Evolutionary conservation across 345 rosid genomes (phyloP), one percentile per base, ranked within the genome.

Genomic region (Luvunga scandens): DNA sequence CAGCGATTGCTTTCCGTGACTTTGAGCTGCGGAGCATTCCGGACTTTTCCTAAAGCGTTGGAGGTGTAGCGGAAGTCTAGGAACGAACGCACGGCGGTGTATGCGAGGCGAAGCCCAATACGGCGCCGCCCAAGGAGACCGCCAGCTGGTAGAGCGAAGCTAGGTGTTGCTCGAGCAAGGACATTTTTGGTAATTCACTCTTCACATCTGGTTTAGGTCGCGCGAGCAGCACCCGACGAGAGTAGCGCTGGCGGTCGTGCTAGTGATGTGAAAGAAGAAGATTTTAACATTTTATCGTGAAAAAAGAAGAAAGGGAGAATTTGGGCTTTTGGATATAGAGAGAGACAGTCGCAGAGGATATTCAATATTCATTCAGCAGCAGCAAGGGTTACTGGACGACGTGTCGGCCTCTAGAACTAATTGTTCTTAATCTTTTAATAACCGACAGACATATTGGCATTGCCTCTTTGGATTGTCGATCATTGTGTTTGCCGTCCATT

Each of bases 51-150:
- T 64, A 93, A 87, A 69, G 97, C 89, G 33, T 89, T 81, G 79
- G 93, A 84, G 76, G 72, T 79, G 22, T 88, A 83, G 3, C 83
- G 81, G 80, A 79, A 85, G 59, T 85, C 85, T 72, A 86, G 31
- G 66, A 86, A 70, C 34, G 97, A 84, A 25, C 97, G 91, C 9
- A 89, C 85, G 64, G 98, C 93, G 62, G 85, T 81, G 76, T 84
- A 87, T 1, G 98, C 95, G 5, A 96, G 78, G 91, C 88, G 1
- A 82, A 82, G 9, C 99, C 98, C 65, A 96, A 84, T 59, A 92
- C 77, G 38, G 98, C 99, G 50, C 99, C 98, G 87, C 93, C 99
- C 75, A 88, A 89, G 64, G 99, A 95, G 39, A 93, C 77, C 39
- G 93, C 97, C 63, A 95, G 76, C 33, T 87, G 92, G 59, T 89